Percentiles rank a stretch among this genome's conserved stretches.
Conservation (phyloP, 2,329 filamentous ascomycete genomes). For the Venturia oleaginea region DNA sequence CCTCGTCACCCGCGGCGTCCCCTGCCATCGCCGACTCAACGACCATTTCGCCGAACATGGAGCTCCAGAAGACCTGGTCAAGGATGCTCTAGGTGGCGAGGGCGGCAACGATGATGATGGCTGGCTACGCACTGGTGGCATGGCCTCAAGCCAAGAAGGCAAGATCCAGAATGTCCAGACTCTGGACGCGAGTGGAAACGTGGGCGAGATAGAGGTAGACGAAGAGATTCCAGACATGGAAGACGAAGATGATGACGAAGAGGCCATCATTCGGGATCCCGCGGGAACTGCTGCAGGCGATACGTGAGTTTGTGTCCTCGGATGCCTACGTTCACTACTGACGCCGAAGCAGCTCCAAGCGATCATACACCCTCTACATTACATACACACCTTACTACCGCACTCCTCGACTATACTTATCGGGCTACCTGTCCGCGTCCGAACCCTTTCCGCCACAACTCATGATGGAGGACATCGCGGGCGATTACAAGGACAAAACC, state of each 20-base stretch:
- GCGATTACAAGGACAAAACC: slow-evolving; percentile 97
- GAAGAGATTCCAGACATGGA: slow-evolving; percentile 97
- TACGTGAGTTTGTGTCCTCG: slow-evolving; percentile 38
- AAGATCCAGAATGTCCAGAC: slow-evolving; percentile 75
- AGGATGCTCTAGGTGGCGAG: slow-evolving; percentile 56
- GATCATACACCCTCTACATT: slow-evolving; percentile 98
- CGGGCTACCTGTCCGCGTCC: slow-evolving; percentile 72
- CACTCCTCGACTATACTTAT: slow-evolving; percentile 89
- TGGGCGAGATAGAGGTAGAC: slow-evolving; percentile 65
- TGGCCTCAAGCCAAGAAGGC: slow-evolving; percentile 64
- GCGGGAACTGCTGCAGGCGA: slow-evolving; percentile 40
- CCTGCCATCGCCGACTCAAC: slow-evolving; percentile 82
- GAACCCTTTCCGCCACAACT: slow-evolving; percentile 71
- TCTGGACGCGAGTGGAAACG: slow-evolving; percentile 79
- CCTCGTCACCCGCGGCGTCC: slow-evolving; percentile 86
- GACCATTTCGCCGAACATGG: slow-evolving; percentile 84
- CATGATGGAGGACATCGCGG: slow-evolving; percentile 96
- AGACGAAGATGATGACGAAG: slow-evolving; percentile 85
- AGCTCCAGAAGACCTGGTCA: slow-evolving; percentile 77
- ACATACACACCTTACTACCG: slow-evolving; percentile 96
- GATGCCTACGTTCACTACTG: slow-evolving; percentile 15
- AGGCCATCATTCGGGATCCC: slow-evolving; percentile 85
- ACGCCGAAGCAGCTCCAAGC: slow-evolving; percentile 52
- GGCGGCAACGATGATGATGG: slow-evolving; percentile 67
- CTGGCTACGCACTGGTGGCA: slow-evolving; percentile 81